phyloP scores from a whole-genome alignment of 2,329 filamentous ascomycete species.

The Cladophialophora carrionii region DNA sequence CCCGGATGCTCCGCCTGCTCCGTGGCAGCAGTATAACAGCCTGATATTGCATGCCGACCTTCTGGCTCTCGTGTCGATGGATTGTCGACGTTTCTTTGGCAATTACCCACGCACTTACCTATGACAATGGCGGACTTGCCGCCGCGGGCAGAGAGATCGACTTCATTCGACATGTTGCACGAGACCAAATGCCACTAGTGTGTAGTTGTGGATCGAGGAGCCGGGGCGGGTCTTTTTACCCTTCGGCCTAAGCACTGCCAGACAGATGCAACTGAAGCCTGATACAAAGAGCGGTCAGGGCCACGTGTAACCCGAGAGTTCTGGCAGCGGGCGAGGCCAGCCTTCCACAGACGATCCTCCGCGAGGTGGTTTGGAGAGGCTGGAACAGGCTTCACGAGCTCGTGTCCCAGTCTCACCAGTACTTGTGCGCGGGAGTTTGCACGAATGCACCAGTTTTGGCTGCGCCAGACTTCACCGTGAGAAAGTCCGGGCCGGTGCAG shows the following conservation, averaged over 20 bases:
- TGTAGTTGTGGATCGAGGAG: background rate
- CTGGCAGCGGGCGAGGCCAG: background rate
- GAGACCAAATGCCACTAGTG: background rate
- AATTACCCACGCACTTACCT: conserved; percentile 4
- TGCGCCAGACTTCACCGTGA: background rate
- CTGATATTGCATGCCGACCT: background rate
- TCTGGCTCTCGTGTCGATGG: background rate
- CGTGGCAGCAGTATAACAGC: background rate
- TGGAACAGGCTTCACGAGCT: background rate
- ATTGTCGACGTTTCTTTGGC: background rate
- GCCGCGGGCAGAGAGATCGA: conserved; percentile 15
- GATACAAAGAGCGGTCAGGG: background rate
- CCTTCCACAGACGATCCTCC: background rate
- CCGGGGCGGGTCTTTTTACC: background rate
- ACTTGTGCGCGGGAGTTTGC: background rate
- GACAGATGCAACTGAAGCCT: background rate
- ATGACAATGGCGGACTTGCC: conserved; percentile 28
- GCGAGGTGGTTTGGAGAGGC: background rate
- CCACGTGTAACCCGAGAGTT: background rate
- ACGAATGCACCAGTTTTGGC: background rate
- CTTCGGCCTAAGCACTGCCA: conserved; percentile 1
- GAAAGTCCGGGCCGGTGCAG: background rate
- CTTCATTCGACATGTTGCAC: conserved; percentile 2
- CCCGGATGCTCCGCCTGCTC: conserved; percentile 39
- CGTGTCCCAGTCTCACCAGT: background rate